Percentiles rank a stretch among this genome's conserved stretches.
Evolutionary conservation across 495 filamentous ascomycete genomes (phyloP).

Genomic region (Sordaria brevicollis): DNA sequence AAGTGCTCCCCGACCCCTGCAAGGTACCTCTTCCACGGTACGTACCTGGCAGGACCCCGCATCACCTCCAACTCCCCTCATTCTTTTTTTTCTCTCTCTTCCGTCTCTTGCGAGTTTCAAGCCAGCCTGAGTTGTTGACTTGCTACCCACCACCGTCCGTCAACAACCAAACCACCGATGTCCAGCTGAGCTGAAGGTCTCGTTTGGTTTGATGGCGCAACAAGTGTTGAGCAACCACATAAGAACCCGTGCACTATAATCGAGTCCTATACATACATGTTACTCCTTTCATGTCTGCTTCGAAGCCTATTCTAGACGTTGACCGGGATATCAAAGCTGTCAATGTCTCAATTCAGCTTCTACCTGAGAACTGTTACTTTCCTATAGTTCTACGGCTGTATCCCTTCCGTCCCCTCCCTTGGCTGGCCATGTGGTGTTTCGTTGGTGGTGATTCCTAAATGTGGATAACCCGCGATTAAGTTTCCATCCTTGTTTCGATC

Average conservation of each 20-base stretch:
- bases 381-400: not conserved
- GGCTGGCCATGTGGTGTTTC: not conserved
- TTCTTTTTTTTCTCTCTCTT: not conserved
- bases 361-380: not conserved
- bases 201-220: not conserved
- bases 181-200: not conserved
- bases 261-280: not conserved
- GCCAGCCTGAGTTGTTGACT: not conserved
- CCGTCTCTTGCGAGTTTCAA: not conserved
- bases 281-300: not conserved
- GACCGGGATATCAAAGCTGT: not conserved
- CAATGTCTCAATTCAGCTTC: not conserved
- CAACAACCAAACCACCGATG: not conserved
- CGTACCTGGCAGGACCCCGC: not conserved
- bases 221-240: not conserved
- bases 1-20: not conserved
- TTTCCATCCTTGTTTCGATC: not conserved
- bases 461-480: not conserved
- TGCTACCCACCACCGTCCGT: not conserved
- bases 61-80: not conserved
- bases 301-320: not conserved
- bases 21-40: not conserved
- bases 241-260: not conserved
- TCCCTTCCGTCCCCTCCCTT: not conserved
- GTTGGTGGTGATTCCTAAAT: not conserved